Conservation (phyloP, 129 eudicot species). For the Tagetes patula region DNA sequence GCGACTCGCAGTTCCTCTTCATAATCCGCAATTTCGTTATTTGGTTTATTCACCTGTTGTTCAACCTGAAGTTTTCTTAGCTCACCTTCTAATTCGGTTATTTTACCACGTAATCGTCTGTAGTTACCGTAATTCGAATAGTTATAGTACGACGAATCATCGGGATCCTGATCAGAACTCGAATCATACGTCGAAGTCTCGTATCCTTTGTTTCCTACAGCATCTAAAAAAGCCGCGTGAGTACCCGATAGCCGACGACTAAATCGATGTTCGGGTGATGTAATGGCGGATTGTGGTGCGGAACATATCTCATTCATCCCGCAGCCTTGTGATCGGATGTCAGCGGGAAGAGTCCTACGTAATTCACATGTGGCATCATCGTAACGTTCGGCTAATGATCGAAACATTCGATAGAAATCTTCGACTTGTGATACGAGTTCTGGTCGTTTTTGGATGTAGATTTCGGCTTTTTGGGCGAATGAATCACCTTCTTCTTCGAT, state of each 20-base stretch:
- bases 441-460: slow-evolving; percentile 81
- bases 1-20: slow-evolving; percentile 60
- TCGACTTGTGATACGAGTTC: slow-evolving; percentile 57
- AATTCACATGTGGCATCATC: slow-evolving; percentile 60
- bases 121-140: slow-evolving; percentile 46
- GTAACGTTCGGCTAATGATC: slow-evolving; percentile 76
- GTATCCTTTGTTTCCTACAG: slow-evolving; percentile 54
- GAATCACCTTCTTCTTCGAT: slow-evolving; percentile 90
- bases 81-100: slow-evolving; percentile 53
- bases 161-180: slow-evolving; percentile 74
- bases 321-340: slow-evolving; percentile 55
- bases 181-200: slow-evolving; percentile 61
- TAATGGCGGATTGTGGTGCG: slow-evolving; percentile 44
- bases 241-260: slow-evolving; percentile 51
- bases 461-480: slow-evolving; percentile 83
- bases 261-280: slow-evolving; percentile 49
- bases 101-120: slow-evolving; percentile 43
- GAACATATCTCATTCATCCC: slow-evolving; percentile 53
- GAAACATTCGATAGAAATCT: slow-evolving; percentile 77
- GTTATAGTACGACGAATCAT: slow-evolving; percentile 51
- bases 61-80: slow-evolving; percentile 46
- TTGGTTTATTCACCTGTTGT: slow-evolving; percentile 37
- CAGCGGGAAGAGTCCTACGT: slow-evolving; percentile 42
- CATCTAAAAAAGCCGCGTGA: slow-evolving; percentile 70
- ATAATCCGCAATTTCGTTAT: slow-evolving; percentile 28